These are phyloP conservation scores for Sugiyamaella chiloensis DNA, from an alignment of 805 yeast genomes.

Conservation along the genomic window DNA sequence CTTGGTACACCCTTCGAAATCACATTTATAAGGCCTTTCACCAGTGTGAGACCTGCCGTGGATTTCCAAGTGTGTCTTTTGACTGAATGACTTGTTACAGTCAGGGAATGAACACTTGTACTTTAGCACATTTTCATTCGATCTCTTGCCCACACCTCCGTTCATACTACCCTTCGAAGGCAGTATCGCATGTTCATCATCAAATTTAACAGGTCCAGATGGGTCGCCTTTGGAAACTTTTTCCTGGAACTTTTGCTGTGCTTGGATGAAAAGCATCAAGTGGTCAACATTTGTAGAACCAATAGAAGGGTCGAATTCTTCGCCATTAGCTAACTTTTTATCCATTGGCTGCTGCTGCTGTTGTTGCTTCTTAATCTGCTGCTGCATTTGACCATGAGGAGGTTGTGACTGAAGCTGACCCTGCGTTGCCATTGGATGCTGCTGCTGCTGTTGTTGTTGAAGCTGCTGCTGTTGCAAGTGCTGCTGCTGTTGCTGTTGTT, in stretches of 20 bases:
- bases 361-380: slow-evolving; percentile 11
- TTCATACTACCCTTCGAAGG: slow-evolving; percentile 64
- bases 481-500: slow-evolving; percentile 17
- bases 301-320: slow-evolving; percentile 35
- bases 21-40: slow-evolving; percentile 76
- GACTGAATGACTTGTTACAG: slow-evolving; percentile 78
- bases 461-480: slow-evolving; percentile 19
- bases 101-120: slow-evolving; percentile 37
- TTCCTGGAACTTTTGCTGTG: slow-evolving; percentile 65
- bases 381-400: slow-evolving; percentile 6
- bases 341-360: slow-evolving; percentile 1
- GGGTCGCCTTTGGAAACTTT: slow-evolving; percentile 69
- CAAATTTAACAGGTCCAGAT: slow-evolving; percentile 31
- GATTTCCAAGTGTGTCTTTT: slow-evolving; percentile 87
- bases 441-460: slow-evolving; percentile 11
- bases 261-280: slow-evolving; percentile 86
- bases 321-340: neutral
- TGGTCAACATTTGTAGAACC: slow-evolving; percentile 92
- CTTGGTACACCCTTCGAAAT: slow-evolving; percentile 61
- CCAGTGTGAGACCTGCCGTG: slow-evolving; percentile 88
- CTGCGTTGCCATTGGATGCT: neutral
- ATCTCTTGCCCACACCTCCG: slow-evolving; percentile 71
- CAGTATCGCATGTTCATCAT: slow-evolving; percentile 17
- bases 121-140: slow-evolving; percentile 43
- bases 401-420: slow-evolving; percentile 9